A percentile compares a stretch with the other conserved stretches of the same genome.
These are phyloP conservation scores for Drechslera avenae DNA, from an alignment of 2,329 filamentous ascomycete species.

Conservation along the genomic window DNA sequence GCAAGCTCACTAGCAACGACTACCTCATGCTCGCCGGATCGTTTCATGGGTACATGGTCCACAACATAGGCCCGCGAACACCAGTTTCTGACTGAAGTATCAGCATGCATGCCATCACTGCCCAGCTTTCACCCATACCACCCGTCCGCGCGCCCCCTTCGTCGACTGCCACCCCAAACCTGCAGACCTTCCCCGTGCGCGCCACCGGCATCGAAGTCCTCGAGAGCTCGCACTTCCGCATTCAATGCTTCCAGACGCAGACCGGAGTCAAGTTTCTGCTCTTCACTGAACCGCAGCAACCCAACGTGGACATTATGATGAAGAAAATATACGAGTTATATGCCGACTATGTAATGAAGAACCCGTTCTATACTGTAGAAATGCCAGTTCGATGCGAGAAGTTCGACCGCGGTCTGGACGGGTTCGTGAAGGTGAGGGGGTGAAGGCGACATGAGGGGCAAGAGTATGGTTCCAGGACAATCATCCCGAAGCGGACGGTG, in stretches of 20 bases:
- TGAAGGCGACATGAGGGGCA: constrained; percentile 18
- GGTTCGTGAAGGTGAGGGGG: constrained; percentile 68
- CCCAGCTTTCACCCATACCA: constrained; percentile 46
- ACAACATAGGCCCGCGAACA: not conserved
- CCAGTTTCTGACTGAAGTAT: too few species aligned
- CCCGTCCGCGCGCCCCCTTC: constrained; percentile 27
- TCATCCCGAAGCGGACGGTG: not conserved
- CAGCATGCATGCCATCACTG: constrained; percentile 68
- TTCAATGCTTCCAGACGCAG: constrained; percentile 94
- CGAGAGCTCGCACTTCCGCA: constrained; percentile 89
- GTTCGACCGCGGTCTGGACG: constrained; percentile 84
- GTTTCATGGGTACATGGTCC: constrained; percentile 78
- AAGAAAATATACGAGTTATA: constrained; percentile 92
- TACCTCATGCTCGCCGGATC: constrained; percentile 96
- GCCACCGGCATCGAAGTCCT: constrained; percentile 86
- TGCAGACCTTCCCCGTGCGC: constrained; percentile 49
- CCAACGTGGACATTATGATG: constrained; percentile 83
- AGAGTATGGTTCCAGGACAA: not conserved
- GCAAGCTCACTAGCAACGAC: constrained; percentile 91
- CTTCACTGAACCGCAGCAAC: constrained; percentile 88
- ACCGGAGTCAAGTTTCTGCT: constrained; percentile 95
- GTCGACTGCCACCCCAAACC: constrained; percentile 28
- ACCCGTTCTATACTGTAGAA: constrained; percentile 96
- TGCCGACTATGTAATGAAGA: constrained; percentile 98
- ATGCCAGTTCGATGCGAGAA: constrained; percentile 96